phyloP scores from a whole-genome alignment of 495 filamentous ascomycete species.

The Aspergillus steynii region DNA sequence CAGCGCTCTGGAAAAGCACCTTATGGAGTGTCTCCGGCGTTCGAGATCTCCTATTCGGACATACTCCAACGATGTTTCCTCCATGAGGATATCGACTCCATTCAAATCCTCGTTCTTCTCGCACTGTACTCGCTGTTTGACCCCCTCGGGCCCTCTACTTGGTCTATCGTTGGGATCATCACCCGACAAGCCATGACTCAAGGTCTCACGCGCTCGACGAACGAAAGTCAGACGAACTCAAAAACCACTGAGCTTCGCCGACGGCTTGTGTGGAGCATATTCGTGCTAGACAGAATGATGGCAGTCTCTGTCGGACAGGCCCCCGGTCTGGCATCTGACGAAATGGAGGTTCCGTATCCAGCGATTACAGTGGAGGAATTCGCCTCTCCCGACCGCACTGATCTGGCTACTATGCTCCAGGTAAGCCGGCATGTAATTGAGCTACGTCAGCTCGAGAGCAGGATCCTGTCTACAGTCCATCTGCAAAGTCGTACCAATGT shows the following conservation, averaged over 20 bases:
- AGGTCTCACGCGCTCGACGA: conserved; percentile 1
- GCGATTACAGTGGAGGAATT: conserved; percentile 6
- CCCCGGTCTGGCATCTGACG: neutral
- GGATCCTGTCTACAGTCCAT: neutral
- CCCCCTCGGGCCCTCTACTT: neutral
- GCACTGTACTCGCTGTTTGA: conserved; percentile 7
- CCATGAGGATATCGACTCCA: conserved; percentile 1
- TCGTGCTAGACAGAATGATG: conserved; percentile 6
- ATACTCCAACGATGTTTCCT: conserved; percentile 4
- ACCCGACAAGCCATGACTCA: conserved; percentile 7
- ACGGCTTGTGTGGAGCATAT: conserved; percentile 9
- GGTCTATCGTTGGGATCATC: conserved; percentile 6
- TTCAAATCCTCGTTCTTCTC: conserved; percentile 3
- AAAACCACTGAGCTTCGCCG: neutral
- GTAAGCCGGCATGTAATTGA: conserved; percentile 9
- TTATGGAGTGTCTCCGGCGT: neutral
- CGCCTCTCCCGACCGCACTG: conserved; percentile 3
- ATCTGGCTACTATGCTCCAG: conserved; percentile 5
- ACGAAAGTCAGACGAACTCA: too few species aligned
- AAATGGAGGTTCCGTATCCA: conserved; percentile 2
- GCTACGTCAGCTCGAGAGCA: conserved; percentile 5
- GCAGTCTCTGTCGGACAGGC: conserved; percentile 6
- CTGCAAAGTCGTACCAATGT: neutral
- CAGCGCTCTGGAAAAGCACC: conserved; percentile 4
- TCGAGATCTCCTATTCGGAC: neutral